These are phyloP conservation scores for Erucastrum elatum DNA, from an alignment of 345 rosid species.

Conservation along the genomic window DNA sequence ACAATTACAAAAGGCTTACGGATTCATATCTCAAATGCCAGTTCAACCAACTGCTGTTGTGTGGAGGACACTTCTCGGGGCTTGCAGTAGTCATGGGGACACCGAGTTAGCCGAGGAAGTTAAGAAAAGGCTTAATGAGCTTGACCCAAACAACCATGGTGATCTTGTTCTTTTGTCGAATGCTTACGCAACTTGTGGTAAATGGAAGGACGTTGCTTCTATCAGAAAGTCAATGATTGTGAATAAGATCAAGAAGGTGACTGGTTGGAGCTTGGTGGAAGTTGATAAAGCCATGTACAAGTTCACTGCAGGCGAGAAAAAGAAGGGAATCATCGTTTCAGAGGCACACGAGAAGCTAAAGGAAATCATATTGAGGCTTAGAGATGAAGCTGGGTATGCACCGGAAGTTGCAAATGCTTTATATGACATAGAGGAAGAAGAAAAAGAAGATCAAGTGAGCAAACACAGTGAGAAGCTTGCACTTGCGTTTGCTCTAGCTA, in stretches of 20 bases:
- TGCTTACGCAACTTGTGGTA: conserved; percentile 50
- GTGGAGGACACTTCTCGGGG: conserved; percentile 60
- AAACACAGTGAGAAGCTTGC: conserved; percentile 75
- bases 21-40: conserved; percentile 54
- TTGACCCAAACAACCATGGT: conserved; percentile 50
- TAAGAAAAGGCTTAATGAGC: conserved; percentile 44
- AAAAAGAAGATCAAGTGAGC: conserved; percentile 55
- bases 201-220: conserved; percentile 58
- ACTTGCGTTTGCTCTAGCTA: conserved; percentile 59
- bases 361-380: conserved; percentile 34
- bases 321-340: not conserved
- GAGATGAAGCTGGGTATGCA: conserved; percentile 54
- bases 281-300: conserved; percentile 33
- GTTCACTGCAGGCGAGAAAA: conserved; percentile 36
- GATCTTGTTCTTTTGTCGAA: conserved; percentile 58
- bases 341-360: conserved; percentile 34
- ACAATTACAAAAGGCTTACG: conserved; percentile 45
- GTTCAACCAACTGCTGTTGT: conserved; percentile 49
- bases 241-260: conserved; percentile 44
- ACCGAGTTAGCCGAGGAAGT: conserved; percentile 58
- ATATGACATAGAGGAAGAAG: conserved; percentile 60
- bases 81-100: conserved; percentile 57
- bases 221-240: conserved; percentile 45
- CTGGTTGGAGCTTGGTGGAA: conserved; percentile 59
- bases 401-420: conserved; percentile 55